Base-by-base conservation (phyloP, 352 stramenopile genomes). In the Thalassiosira delicatula region DNA sequence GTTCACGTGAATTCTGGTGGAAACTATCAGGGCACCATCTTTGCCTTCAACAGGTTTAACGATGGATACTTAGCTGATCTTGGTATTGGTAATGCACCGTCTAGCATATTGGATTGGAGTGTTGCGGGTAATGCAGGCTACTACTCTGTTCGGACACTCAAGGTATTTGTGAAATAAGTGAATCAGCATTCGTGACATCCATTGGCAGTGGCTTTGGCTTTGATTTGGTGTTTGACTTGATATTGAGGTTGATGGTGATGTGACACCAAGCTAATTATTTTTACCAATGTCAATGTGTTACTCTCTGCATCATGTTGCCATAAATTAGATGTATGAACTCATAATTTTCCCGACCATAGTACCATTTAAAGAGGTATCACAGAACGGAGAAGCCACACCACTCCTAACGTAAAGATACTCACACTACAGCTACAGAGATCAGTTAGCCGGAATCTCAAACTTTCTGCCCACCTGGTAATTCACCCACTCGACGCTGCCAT, bases 361-460 rank as follows among this genome's bases (percentile, higher is more conserved):
- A n/a, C n/a, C n/a, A n/a, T n/a, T n/a, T n/a, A n/a, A n/a, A n/a
- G n/a, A n/a, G n/a, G n/a, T n/a, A n/a, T n/a, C n/a, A n/a, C n/a
- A n/a, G n/a, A n/a, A n/a, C n/a, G n/a, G n/a, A n/a, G n/a, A n/a
- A n/a, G n/a, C n/a, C n/a, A n/a, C n/a, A n/a, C n/a, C n/a, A n/a
- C n/a, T n/a, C n/a, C n/a, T n/a, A n/a, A n/a, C n/a, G n/a, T n/a
- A n/a, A n/a, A n/a, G n/a, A n/a, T n/a, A n/a, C n/a, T n/a, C n/a
- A n/a, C n/a, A n/a, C n/a, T n/a, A n/a, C n/a, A n/a, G n/a, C n/a
- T n/a, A n/a, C n/a, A n/a, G n/a, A n/a, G n/a, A n/a, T n/a, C n/a
- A 70, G 42, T 88, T 84, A 2, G 72, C 46, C 8, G 72, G 35
- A 32, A 88, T 42, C 33, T 88, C 83, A 66, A 88, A 88, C 33